Base-by-base conservation (phyloP, 257 asterid genomes). In the Nicotiana benthamiana region DNA sequence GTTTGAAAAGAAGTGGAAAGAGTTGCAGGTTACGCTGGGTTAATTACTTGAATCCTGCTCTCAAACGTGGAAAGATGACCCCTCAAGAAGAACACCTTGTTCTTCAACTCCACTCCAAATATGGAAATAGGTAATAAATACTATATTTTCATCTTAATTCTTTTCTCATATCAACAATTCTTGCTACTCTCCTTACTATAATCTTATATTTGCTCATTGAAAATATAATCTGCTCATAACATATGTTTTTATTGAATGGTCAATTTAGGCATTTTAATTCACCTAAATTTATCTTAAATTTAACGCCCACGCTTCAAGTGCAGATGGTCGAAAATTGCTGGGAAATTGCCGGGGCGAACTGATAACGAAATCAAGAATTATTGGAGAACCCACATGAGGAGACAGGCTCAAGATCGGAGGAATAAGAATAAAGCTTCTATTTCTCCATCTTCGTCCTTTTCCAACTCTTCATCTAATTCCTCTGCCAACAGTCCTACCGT, bases 1-100 rank as follows among this genome's bases (percentile, higher is more conserved):
- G 97, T 88, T 74, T 92, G 82, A 94, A 92, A 83, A 87, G 98
- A 86, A 90, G 94, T 22, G 98, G 98, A 60, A 94, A 94, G 82
- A 92, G 98, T 80, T 94, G 98, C 95, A 84, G 98, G 86, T 75
- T 94, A 82, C 93, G 98, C 74, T 94, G 98, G 97, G 97, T 94
- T 84, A 94, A 94, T 80, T 94, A 94, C 86, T 87, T 94, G 52
- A 90, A 93, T 80, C 98, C 98, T 18, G 91, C 90, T 61, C 94
- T 94, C 83, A 94, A 91, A 70, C 82, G 97, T 77, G 95, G 93
- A 57, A 94, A 92, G 86, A 87, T 94, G 94, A 89, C 98, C 63
- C 93, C 97, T 15, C 90, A 84, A 48, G 98, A 94, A 83, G 94
- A 93, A 46, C 89, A 83, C 48, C 97, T 92, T 12, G 93, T 94